Evolutionary conservation across 2,329 filamentous ascomycete species (phyloP), one percentile per base, ranked within the genome.

Genomic region (Leptosphaerulina australis): DNA sequence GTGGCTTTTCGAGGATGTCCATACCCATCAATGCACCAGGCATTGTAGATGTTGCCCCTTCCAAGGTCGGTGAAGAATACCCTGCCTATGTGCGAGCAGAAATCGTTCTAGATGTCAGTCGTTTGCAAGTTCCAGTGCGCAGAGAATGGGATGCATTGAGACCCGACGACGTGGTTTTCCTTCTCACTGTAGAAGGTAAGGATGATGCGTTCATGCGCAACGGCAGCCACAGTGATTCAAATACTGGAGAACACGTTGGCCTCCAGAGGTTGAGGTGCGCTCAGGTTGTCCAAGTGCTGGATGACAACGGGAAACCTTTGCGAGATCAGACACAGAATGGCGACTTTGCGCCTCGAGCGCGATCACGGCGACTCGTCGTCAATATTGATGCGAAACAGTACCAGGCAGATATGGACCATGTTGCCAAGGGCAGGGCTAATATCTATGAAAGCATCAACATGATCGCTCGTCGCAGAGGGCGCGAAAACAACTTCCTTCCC

Each of bases 401-500:
- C 74, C 85, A 88, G 61, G 78, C 81, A 41, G 94, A 99, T 72
- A 85, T 85, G 58, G 85, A 88, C 54, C 80, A 78, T 43, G 77
- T 81, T 28, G 77, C 82, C 8, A 78, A 81, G 51, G 88, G 86
- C n/a, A 88, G 88, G 63, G 78, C 83, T 0, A 88, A 96, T 63
- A 79, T 95, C 4, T 97, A 97, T 71, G 86, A 90, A 35, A 81
- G 81, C 25, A 86, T 99, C 66, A 99, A 99, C 66, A 76, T 97
- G 30, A 78, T 99, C 45, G 81, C 96, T 41, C 87, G 94, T 50
- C 83, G 94, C 60, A 87, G 85, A 68, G 87, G 90, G 21, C 82
- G 92, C 52, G 94, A 99, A 73, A 99, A 99, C 76, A 99, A 99
- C 73, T 99, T 99, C 79, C 95, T 90, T 67, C 86, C 92, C 8